Evolutionary conservation across 352 stramenopile species (phyloP).

Genomic region (Pythium scleroteichum): DNA sequence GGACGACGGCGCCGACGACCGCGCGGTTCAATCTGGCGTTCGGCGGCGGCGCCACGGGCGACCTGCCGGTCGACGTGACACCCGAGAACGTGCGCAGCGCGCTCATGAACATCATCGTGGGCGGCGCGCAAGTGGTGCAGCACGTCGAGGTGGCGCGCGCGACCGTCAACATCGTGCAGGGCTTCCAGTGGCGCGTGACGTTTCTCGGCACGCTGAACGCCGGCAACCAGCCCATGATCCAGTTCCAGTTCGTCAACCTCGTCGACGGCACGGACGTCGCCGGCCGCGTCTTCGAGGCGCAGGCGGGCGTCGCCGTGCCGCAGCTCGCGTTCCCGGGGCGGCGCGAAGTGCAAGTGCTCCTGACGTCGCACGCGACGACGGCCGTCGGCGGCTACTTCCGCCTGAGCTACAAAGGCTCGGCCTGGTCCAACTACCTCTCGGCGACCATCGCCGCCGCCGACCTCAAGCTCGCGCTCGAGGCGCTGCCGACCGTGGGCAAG

Average conservation of each 20-base stretch:
- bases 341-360: slow-evolving; percentile 72
- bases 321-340: slow-evolving; percentile 52
- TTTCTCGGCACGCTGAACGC: slow-evolving; percentile 28
- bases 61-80: slow-evolving; percentile 72
- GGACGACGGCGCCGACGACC: slow-evolving; percentile 53
- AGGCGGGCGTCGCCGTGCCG: slow-evolving; percentile 46
- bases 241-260: slow-evolving; percentile 42
- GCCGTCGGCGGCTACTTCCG: slow-evolving; percentile 65
- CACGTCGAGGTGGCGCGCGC: slow-evolving; percentile 52
- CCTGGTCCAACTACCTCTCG: slow-evolving; percentile 69
- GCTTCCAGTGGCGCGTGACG: slow-evolving; percentile 59
- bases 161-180: slow-evolving; percentile 48
- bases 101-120: slow-evolving; percentile 85
- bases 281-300: slow-evolving; percentile 51
- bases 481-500: slow-evolving; percentile 62
- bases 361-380: slow-evolving; percentile 47
- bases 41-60: slow-evolving; percentile 59
- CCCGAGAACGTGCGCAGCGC: slow-evolving; percentile 81
- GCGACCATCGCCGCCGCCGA: slow-evolving; percentile 36
- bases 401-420: slow-evolving; percentile 70
- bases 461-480: slow-evolving; percentile 58
- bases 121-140: slow-evolving; percentile 21
- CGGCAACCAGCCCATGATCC: slow-evolving; percentile 64
- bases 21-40: slow-evolving; percentile 78
- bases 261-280: slow-evolving; percentile 29